Base-by-base conservation (phyloP, 371 early-diverging fungal species). In the Amoeboaphelidium protococcarum region DNA sequence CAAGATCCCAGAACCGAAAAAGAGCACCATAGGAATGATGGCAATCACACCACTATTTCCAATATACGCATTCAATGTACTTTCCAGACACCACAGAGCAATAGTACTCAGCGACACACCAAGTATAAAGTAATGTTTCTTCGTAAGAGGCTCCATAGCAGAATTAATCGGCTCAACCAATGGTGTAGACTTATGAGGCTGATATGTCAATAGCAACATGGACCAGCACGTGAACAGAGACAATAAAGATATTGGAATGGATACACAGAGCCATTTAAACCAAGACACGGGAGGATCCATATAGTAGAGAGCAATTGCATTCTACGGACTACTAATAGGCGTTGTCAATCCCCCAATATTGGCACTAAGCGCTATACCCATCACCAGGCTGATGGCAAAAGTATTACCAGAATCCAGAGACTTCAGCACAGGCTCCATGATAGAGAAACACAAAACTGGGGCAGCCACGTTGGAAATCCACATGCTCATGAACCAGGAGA, bases 401-500 rank as follows among this genome's bases (percentile, higher is more conserved):
- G 75, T 63, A 0, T 72, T 72, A 45, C 67, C 65, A 40, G 60
- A 66, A 3, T 78, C 77, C 1, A 80, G 59, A 37, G 74, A 76
- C 27, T 80, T 71, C 41, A 83, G 58, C 42, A 83, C 77, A 4
- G 83, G 77, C 69, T 78, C 59, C 1, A 90, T 80, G 50, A 94
- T 60, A 24, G 87, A 85, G 54, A 90, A 88, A 62, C 95, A 94
- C 22, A 94, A 68, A 10, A 91, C 90, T 13, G 95, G 95, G 0
- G 95, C 89, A 2, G 95, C 95, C 2, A 94, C 95, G 55, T 94
- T 94, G 46, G 76, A 76, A 54, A 92, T 90, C 89, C 86, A 89
- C 90, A 90, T 90, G 63, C 82, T 81, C 2, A 83, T 78, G 54
- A 94, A 68, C 1, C 89, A 85, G 19, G 87, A 84, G 1, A 94